Base-by-base conservation (phyloP, 1,139 yeast genomes). In the Pneumocystis oryctolagi region DNA sequence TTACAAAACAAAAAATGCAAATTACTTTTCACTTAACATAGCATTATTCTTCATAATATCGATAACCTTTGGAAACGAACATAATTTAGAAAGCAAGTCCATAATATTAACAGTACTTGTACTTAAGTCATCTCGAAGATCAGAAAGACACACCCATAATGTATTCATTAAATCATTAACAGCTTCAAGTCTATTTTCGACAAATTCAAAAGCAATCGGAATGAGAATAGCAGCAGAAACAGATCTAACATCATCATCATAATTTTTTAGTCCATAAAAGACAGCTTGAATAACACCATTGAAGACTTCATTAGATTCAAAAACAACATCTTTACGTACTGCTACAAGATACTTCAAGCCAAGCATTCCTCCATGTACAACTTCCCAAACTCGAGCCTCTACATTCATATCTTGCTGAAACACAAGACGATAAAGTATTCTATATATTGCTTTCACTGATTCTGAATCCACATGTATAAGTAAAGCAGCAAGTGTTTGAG, bases 291-390 rank as follows among this genome's bases (percentile, higher is more conserved):
- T 84, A 1, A 92, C 88, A 64, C 82, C 81, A 67, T 86, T 86
- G 55, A 89, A 75, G 60, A 90, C 76, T 56, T 80, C 80, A 1
- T 82, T 79, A 63, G 81, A 79, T 16, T 78, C 74, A 39, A 85
- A 76, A 39, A 94, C 76, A 32, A 89, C 80, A 67, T 88, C 95
- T 0, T 90, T 84, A 70, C 96, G 80, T 4, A 92, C 90, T 67
- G 96, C 86, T 3, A 90, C 98, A 69, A 92, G 84, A 74, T 94
- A 94, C 65, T 96, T 78, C 63, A 94, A 78, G 0, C 98, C 98
- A 32, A 94, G 80, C 85, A 94, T 84, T 60, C 98, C 99, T 67
- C 98, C 98, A 77, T 94, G 98, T 65, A 94, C 88, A 1, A 97
- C 97, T 73, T 94, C 97, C 98, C 98, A 94, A 63, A 86, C 80